Base-by-base conservation (phyloP, 106 monocot species). In the Platanthera guangdongensis region DNA sequence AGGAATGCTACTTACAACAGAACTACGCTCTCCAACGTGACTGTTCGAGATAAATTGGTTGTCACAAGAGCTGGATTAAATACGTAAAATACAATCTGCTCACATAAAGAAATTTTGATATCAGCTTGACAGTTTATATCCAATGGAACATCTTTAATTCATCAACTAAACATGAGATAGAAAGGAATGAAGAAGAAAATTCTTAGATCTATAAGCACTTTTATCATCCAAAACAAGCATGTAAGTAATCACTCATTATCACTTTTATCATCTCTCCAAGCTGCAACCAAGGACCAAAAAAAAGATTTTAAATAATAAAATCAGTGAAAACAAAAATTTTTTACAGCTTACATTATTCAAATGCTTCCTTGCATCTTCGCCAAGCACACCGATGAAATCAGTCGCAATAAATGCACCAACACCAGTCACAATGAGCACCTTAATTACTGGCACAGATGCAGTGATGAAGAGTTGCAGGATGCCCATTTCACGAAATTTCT, bases 1-100 rank as follows among this genome's bases (percentile, higher is more conserved):
- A 18, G 21, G 7, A 60, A 70, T 63, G 71, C 59, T 72, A 88
- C 94, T 85, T 70, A 94, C 90, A 94, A 72, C 45, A 79, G 62
- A 60, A 81, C 60, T 80, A 90, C 51, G 83, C 87, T 87, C 51
- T 90, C 87, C 85, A 86, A 73, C 9, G 94, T 94, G 57, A 94
- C 78, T 78, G 94, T 94, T 75, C 39, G 75, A 25, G 86, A 55
- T 64, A 90, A 81, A 81, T 88, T 90, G 55, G 76, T 80, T 13
- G 88, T 19, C 0, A 90, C 85, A 60, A 94, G 90, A 50, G 88
- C 53, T 67, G 94, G 94, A 90, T 86, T 94, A 65, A 88, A 90
- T 55, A 90, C 88, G 75, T 80, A 94, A 77, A 94, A 94, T 18
- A 90, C 90, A 46, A 94, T 65, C 94, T 94, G 86, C 32, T 47